These are phyloP conservation scores for Fusarium brevicatenulatum DNA, from an alignment of 2,329 filamentous ascomycete species.

Conservation along the genomic window DNA sequence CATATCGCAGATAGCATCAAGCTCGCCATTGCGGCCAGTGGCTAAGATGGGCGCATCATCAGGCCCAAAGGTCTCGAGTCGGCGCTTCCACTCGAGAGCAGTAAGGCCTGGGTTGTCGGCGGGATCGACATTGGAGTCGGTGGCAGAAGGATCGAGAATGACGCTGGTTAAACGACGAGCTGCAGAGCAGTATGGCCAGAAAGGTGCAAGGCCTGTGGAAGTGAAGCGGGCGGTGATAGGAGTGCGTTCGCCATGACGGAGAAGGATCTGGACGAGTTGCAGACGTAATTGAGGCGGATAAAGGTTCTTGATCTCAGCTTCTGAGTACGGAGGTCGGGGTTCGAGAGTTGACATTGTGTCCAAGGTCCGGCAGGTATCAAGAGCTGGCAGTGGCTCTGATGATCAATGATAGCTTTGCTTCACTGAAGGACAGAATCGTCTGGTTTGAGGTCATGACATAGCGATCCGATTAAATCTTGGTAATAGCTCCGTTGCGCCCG, in stretches of 20 bases:
- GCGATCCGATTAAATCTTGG: background rate
- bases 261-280: conserved; percentile 87
- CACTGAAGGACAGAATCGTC: background rate
- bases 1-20: conserved; percentile 84
- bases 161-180: conserved; percentile 73
- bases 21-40: conserved; percentile 71
- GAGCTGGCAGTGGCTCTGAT: background rate
- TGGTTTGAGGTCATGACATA: conserved; percentile 10
- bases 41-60: conserved; percentile 77
- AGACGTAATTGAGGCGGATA: conserved; percentile 85
- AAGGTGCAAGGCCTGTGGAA: conserved; percentile 73
- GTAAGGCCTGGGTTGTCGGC: conserved; percentile 49
- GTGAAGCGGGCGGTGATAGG: conserved; percentile 90
- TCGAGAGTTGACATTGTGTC: conserved; percentile 78
- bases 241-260: conserved; percentile 83
- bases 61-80: conserved; percentile 82
- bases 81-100: conserved; percentile 70
- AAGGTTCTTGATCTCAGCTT: conserved; percentile 80
- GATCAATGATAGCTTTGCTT: background rate
- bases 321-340: conserved; percentile 79
- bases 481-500: conserved; percentile 1
- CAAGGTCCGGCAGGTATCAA: background rate
- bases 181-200: conserved; percentile 92
- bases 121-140: conserved; percentile 45
- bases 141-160: conserved; percentile 56